Evolutionary conservation across 805 yeast species (phyloP), one percentile per base, ranked within the genome.

Genomic region (Nakazawaea laoshanensis): DNA sequence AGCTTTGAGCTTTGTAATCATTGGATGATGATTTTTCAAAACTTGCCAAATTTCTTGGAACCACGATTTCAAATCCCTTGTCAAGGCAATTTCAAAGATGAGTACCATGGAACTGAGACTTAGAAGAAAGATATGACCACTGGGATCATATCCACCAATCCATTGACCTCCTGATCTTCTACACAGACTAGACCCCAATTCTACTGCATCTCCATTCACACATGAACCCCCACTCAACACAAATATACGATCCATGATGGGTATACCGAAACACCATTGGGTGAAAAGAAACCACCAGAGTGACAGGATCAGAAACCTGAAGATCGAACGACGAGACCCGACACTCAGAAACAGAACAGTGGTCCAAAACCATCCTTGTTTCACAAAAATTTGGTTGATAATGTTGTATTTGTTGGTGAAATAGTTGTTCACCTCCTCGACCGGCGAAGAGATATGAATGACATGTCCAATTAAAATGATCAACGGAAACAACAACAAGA

Each of bases 361-460:
- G 1, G 95, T 87, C 97, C 96, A 92, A 11, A 74, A 65, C 97
- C 97, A 92, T 2, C 96, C 97, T 17, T 66, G 67, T 47, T 89
- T 92, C 24, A 89, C 96, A 50, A 92, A 84, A 5, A 68, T 29
- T 14, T 66, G 67, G 53, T 89, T 89, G 39, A 88, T 49, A 12
- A 86, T 20, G 49, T 85, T 86, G 32, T 70, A 65, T 56, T 84
- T 86, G 36, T 75, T 62, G 32, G 70, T 68, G 52, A 63, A 70
- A 53, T 67, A 69, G 42, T 66, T 62, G 54, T 62, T 52, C 19
- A 67, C 61, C 37, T 62, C 65, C 32, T 66, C 75, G 12, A 49
- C 38, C 13, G 68, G 70, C 5, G 77, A 59, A 17, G 58, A 44
- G 16, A 49, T 38, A 43, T 65, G 67, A 12, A 72, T 57, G 10